Conservation (phyloP, 306 rosid species). For the Ochetophila trinervis region DNA sequence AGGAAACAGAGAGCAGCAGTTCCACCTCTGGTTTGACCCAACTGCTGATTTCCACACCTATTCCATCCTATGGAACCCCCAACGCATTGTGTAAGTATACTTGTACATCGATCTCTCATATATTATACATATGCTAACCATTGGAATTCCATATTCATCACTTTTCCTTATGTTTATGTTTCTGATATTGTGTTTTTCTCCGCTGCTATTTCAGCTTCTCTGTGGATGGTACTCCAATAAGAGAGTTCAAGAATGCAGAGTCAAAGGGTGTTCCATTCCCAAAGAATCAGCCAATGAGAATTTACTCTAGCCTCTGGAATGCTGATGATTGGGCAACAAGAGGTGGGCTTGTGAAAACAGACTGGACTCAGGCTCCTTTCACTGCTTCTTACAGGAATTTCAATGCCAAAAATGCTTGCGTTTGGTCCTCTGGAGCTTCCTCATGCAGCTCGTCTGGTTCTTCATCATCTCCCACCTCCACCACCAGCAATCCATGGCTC, state of each 20-base stretch:
- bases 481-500: too few species aligned
- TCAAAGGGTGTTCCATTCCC: too few species aligned
- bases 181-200: background rate
- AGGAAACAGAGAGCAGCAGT: slow-evolving; percentile 39
- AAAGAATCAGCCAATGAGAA: slow-evolving; percentile 2
- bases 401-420: slow-evolving; percentile 1
- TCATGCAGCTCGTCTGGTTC: background rate
- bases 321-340: too few species aligned
- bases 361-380: background rate
- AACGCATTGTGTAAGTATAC: slow-evolving; percentile 30
- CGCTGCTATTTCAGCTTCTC: slow-evolving; percentile 23
- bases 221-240: slow-evolving; percentile 34
- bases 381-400: slow-evolving; percentile 3
- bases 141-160: too few species aligned
- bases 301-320: background rate
- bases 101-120: background rate
- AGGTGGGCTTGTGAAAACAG: background rate
- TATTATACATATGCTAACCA: background rate
- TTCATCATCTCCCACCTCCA: background rate
- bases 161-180: too few species aligned
- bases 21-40: slow-evolving; percentile 50
- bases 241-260: slow-evolving; percentile 16
- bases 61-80: slow-evolving; percentile 34
- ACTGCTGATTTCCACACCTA: slow-evolving; percentile 34
- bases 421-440: background rate